Base-by-base conservation (phyloP, 768 basidiomycete species). In the Clitopilus passeckerianus region DNA sequence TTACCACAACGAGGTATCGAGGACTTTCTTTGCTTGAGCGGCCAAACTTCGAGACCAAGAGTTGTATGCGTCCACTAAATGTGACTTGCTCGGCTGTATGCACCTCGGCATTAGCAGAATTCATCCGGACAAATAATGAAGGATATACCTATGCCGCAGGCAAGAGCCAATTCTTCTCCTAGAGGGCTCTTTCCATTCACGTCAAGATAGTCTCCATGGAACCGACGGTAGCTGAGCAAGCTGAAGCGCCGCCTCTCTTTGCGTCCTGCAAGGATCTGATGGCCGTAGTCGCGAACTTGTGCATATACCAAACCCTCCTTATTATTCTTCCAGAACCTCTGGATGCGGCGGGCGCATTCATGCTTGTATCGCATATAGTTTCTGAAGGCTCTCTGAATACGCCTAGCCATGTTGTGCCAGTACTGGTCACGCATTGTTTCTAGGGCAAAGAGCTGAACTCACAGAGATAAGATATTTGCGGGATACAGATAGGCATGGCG, bases 351-450 rank as follows among this genome's bases (percentile, higher is more conserved):
- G 10, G 97, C 97, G 67, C 93, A 96, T 69, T 98, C 97, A 65
- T 95, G 85, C 74, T 91, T 94, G 75, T 97, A 93, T 8, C 96
- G 86, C 82, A 95, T 84, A 72, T 97, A 97, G 70, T 97, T 96
- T 60, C 96, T 83, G 83, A 88, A 99, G 5, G 94, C 94, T 34
- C 97, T 87, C 72, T 99, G 97, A 56, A 99, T 99, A 50, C 97
- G 89, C 23, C 76, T 85, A 0, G 97, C 97, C 97, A 99, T 99
- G 73, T 98, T 98, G 72, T 99, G 97, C 97, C 97, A 99, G 73
- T 98, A 99, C 57, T 91, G 86, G 71, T 99, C 97, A 56, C 97
- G 88, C 93, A 98, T 98, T 6, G 93, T 95, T 77, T 99, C 97
- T 59, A 99, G 77, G 12, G 96, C 97, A 71, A 99, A 99, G 20